phyloP scores from a whole-genome alignment of 2,329 filamentous ascomycete genomes.

The Hirsutella thompsonii region DNA sequence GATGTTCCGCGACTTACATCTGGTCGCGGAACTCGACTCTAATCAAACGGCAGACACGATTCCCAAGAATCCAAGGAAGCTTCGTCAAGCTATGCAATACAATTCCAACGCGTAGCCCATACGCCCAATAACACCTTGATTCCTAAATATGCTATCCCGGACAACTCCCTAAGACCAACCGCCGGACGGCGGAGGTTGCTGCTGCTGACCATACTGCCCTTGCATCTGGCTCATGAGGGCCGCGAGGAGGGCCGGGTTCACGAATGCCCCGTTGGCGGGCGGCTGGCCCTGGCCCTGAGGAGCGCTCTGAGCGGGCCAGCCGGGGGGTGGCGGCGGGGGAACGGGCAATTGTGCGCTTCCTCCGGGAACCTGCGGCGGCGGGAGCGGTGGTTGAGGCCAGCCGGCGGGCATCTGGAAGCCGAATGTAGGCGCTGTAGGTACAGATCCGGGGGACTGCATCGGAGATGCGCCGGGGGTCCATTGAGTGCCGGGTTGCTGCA shows the following conservation, averaged over 20 bases:
- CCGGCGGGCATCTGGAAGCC: slow-evolving; percentile 28
- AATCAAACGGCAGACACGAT: too few relatives aligned
- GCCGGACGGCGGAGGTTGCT: neutral
- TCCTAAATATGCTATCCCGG: neutral
- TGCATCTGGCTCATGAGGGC: slow-evolving; percentile 32
- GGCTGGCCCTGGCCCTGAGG: slow-evolving; percentile 17
- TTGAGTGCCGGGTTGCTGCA: slow-evolving; percentile 7
- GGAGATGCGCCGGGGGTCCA: slow-evolving; percentile 5
- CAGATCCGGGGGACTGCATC: slow-evolving; percentile 5
- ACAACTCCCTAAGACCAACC: neutral
- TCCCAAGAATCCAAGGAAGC: too few relatives aligned
- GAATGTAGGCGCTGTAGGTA: slow-evolving; percentile 19
- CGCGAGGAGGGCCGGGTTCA: slow-evolving; percentile 46
- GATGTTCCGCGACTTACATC: neutral
- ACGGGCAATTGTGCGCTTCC: too few relatives aligned
- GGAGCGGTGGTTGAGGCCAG: slow-evolving; percentile 25
- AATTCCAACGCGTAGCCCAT: too few relatives aligned
- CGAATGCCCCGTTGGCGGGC: slow-evolving; percentile 28
- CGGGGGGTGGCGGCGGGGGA: slow-evolving; percentile 28
- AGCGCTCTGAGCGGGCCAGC: slow-evolving; percentile 16
- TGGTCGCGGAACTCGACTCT: too few relatives aligned
- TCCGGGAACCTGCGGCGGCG: too few relatives aligned
- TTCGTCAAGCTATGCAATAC: too few relatives aligned
- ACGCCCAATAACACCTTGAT: neutral
- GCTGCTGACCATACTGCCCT: slow-evolving; percentile 16